Base-by-base conservation (phyloP, 495 filamentous ascomycete species). In the Penicillium cosmopolitanum region DNA sequence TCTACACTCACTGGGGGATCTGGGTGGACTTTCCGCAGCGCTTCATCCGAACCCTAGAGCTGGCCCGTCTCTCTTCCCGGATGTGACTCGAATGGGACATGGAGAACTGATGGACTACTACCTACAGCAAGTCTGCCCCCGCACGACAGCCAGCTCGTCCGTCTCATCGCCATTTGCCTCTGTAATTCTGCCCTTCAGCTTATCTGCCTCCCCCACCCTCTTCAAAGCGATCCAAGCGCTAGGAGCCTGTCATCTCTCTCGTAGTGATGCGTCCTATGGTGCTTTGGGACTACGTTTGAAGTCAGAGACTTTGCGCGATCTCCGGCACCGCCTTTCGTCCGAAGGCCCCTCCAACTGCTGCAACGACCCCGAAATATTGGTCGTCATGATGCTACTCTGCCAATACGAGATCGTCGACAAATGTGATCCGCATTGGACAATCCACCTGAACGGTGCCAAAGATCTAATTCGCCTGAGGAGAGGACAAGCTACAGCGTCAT, bases 311-410 rank as follows among this genome's bases (percentile, higher is more conserved):
- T 48, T 79, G 12, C 65, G 63, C n/a, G 76, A 73, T 47, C 76
- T 80, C 18, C 76, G 75, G 16, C 61, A 65, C 21, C 70, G 67
- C 19, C 60, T 80, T 5, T 60, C 70, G 8, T 57, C 38, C 3
- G 66, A 72, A 33, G 75, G 66, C 0, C 53, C 62, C 3, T 33
- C 62, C 10, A 65, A 40, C 5, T 72, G 64, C 44, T 67, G 64
- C 6, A 59, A 57, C 15, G 71, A 79, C 38, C 73, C 77, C 0
- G 76, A 80, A 57, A 60, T 77, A 1, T 53, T 80, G 28, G 69
- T 74, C 3, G 70, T 77, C 33, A 79, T 80, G 76, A 77, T 80
- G 66, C 73, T 80, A 69, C 62, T 80, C 18, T 80, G 76, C 57
- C 68, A 78, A 1, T 80, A 75, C 56, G 77, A 80, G 55, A 78